Evolutionary conservation across 805 yeast species (phyloP).

Genomic region (Candida piceae): DNA sequence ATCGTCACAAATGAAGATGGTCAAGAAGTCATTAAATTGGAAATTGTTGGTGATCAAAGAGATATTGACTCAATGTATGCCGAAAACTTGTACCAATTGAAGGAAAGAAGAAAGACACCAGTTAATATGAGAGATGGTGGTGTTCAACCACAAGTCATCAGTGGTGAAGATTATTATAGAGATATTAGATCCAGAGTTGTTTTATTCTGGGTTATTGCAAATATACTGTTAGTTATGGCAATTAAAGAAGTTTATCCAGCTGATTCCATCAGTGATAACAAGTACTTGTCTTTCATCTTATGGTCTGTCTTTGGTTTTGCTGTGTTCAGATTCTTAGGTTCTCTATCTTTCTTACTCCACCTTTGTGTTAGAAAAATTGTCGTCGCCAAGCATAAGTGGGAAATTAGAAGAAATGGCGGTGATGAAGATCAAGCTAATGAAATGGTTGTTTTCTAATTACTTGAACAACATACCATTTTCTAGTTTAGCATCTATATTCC

Average conservation of each 20-base stretch:
- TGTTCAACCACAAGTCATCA: slow-evolving; percentile 33
- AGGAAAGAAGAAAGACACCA: slow-evolving; percentile 63
- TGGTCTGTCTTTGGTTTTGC: slow-evolving; percentile 93
- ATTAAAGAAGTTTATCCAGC: slow-evolving; percentile 78
- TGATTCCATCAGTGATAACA: slow-evolving; percentile 60
- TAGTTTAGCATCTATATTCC: too few relatives aligned
- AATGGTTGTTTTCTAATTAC: slow-evolving; percentile 14
- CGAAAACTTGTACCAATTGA: slow-evolving; percentile 64
- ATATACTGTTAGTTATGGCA: slow-evolving; percentile 77
- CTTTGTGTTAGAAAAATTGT: slow-evolving; percentile 28
- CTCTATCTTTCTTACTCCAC: slow-evolving; percentile 60
- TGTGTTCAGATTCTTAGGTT: slow-evolving; percentile 76
- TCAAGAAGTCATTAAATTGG: slow-evolving; percentile 77
- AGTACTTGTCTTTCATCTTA: slow-evolving; percentile 74
- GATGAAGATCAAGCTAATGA: slow-evolving; percentile 15
- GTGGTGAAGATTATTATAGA: slow-evolving; percentile 82
- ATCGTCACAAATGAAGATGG: slow-evolving; percentile 78
- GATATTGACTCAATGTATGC: slow-evolving; percentile 82
- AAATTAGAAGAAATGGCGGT: slow-evolving; percentile 14
- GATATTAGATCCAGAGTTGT: slow-evolving; percentile 94
- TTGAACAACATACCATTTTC: neutral
- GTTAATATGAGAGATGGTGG: slow-evolving; percentile 41
- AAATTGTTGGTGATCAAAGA: slow-evolving; percentile 60
- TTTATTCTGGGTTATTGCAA: slow-evolving; percentile 86
- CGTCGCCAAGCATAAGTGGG: slow-evolving; percentile 30